phyloP scores from a whole-genome alignment of 2,329 filamentous ascomycete genomes.

The Nemania sp. region DNA sequence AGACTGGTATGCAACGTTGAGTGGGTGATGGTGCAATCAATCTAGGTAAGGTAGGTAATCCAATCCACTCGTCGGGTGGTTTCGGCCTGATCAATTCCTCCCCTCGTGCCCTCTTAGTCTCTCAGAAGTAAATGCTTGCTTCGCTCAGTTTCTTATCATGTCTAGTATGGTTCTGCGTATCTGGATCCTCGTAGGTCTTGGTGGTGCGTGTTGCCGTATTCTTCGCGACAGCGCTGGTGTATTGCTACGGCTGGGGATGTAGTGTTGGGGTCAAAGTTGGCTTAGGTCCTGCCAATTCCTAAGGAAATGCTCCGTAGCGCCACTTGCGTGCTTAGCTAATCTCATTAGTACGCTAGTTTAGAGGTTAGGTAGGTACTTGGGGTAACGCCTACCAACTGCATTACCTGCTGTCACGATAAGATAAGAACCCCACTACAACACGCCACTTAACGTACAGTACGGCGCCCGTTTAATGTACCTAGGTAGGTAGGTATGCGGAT shows the following conservation, averaged over 20 bases:
- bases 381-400: conserved; percentile 2
- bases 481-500: no score
- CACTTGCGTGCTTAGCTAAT: conserved; percentile 47
- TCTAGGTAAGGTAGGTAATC: background rate
- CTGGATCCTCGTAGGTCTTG: conserved; percentile 26
- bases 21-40: conserved; percentile 14
- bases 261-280: conserved; percentile 48
- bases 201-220: conserved; percentile 20
- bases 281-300: conserved; percentile 37
- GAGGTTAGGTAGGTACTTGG: no score
- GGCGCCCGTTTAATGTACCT: background rate
- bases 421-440: background rate
- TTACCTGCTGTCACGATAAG: background rate
- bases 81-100: conserved; percentile 25
- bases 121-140: conserved; percentile 1
- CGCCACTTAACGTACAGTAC: background rate
- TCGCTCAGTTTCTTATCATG: conserved; percentile 31
- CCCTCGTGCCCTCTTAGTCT: conserved; percentile 10
- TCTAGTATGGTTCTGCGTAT: conserved; percentile 24
- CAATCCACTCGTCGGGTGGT: conserved; percentile 17
- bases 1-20: conserved; percentile 20
- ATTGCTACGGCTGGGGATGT: conserved; percentile 18
- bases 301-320: conserved; percentile 38
- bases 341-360: background rate
- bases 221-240: conserved; percentile 25